A percentile compares a stretch with the other conserved stretches of the same genome.
phyloP scores from a whole-genome alignment of 371 early-diverging fungal species.

The Circinella minor region DNA sequence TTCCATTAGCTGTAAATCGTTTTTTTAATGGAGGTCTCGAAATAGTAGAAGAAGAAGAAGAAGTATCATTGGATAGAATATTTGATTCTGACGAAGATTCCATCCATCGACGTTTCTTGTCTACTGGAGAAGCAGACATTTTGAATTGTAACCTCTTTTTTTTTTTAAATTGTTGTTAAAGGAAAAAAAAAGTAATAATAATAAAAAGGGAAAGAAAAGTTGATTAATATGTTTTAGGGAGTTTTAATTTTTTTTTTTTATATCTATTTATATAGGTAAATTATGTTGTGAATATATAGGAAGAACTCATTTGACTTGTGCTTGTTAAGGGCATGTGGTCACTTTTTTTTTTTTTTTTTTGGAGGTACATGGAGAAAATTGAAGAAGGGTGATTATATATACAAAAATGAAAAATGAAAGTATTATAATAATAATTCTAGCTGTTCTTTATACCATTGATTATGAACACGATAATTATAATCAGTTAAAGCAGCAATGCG shows the following conservation, averaged over 20 bases:
- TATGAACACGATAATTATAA: conserved; percentile 73
- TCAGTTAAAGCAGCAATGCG: conserved; percentile 51
- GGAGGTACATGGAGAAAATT: too few species aligned
- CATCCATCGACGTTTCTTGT: conserved; percentile 23
- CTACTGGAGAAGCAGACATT: conserved; percentile 15
- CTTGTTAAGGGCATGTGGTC: too few species aligned
- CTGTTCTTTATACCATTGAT: conserved; percentile 57
- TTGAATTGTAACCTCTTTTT: too few species aligned
- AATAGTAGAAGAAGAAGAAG: conserved; percentile 16
- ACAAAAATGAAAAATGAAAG: neutral
- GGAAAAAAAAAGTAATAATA: too few species aligned
- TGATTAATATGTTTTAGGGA: neutral
- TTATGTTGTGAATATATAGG: too few species aligned
- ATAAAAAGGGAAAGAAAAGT: neutral
- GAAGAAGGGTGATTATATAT: too few species aligned
- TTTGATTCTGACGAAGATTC: conserved; percentile 12
- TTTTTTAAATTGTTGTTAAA: too few species aligned
- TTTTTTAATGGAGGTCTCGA: conserved; percentile 32
- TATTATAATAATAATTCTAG: neutral
- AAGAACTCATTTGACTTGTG: too few species aligned
- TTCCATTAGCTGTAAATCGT: conserved; percentile 26
- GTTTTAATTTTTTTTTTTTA: too few species aligned
- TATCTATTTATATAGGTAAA: too few species aligned
- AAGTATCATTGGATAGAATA: neutral
- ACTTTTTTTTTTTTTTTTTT: too few species aligned